Percentiles rank a stretch among this genome's conserved stretches.
These are phyloP conservation scores for Tetradesmus lagerheimii DNA, from an alignment of 139 green algal genomes.

Conservation along the genomic window DNA sequence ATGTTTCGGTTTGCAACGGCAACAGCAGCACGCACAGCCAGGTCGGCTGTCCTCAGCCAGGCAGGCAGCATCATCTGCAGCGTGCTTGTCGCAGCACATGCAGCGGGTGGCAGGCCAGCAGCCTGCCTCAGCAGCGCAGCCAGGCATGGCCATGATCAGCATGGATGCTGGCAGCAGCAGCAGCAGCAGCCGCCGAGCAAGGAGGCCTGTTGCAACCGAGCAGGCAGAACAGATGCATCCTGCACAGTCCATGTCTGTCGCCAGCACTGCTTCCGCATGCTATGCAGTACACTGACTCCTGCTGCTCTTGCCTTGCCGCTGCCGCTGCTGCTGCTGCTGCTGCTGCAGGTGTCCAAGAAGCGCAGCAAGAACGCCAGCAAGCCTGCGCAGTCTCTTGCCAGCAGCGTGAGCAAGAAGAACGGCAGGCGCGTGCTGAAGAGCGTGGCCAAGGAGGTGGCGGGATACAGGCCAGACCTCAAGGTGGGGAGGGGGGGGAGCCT, in stretches of 20 bases:
- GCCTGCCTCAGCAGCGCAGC: neutral
- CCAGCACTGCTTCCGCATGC: no score
- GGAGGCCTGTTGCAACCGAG: no score
- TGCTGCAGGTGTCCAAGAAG: constrained; percentile 20
- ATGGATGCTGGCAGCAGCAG: neutral
- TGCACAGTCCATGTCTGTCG: neutral
- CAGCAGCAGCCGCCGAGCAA: no score
- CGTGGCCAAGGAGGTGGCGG: constrained; percentile 62
- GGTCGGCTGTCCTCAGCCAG: neutral
- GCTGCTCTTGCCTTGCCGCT: neutral
- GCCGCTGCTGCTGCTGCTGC: neutral
- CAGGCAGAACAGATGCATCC: neutral
- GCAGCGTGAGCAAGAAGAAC: constrained; percentile 58
- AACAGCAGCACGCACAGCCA: neutral
- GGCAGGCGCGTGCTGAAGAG: constrained; percentile 48
- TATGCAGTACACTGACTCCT: neutral
- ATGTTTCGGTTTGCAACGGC: neutral
- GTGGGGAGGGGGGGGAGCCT: constrained; percentile 1
- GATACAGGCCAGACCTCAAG: constrained; percentile 65
- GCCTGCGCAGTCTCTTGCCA: constrained; percentile 50
- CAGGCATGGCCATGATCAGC: no score
- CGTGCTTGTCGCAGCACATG: no score
- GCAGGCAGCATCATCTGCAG: neutral
- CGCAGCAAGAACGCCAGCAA: constrained; percentile 63
- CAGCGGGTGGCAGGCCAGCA: no score